Evolutionary conservation across 495 filamentous ascomycete species (phyloP), one percentile per base, ranked within the genome.

Genomic region (Beverwykella pulmonaria): DNA sequence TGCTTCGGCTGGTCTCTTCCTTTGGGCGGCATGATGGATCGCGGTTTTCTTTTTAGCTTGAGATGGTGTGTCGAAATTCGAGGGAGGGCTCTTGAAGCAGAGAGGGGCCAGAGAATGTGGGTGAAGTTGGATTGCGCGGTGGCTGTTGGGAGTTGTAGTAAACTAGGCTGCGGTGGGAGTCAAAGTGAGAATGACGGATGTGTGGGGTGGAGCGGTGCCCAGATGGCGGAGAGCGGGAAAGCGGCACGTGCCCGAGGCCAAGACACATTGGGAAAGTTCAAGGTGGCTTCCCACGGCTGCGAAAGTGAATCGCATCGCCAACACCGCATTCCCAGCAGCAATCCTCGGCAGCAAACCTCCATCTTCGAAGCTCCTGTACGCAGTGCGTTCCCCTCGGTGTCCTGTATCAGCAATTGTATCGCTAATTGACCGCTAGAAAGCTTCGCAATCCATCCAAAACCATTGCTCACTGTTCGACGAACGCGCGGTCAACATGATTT

Each of bases 21-120:
- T 78, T 98, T 98, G 65, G 94, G 94, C 76, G 95, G 87, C 94
- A 98, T 98, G 76, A 73, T 89, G 61, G 44, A 52, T 29, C 4
- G 48, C 9, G 48, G 20, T 4, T 7, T n/a, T 52, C 22, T 65
- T 27, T 49, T 49, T 19, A 20, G 34, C 5, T 25, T 9, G 48
- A 23, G 9, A 52, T 52, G 9, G 19, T 52, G 6, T 44, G 6
- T 44, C 15, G 17, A 44, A 44, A 44, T 10, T 44, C 39, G 30
- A 44, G 39, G 15, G 15, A n/a, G 17, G 6, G 26, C 48, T 23
- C 56, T 27, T 52, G 26, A 17, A 59, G 39, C 63, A 53, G 53
- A 12, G 23, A 47, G 17, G 26, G 32, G 27, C 17, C 27, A 65
- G 55, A 47, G 55, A 64, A 23, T 56, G 67, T 64, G 48, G 60